Percentiles rank a stretch among this genome's conserved stretches.
Conservation (phyloP, 192 early-diverging fungal species). For the Ambispora gerdemannii region DNA sequence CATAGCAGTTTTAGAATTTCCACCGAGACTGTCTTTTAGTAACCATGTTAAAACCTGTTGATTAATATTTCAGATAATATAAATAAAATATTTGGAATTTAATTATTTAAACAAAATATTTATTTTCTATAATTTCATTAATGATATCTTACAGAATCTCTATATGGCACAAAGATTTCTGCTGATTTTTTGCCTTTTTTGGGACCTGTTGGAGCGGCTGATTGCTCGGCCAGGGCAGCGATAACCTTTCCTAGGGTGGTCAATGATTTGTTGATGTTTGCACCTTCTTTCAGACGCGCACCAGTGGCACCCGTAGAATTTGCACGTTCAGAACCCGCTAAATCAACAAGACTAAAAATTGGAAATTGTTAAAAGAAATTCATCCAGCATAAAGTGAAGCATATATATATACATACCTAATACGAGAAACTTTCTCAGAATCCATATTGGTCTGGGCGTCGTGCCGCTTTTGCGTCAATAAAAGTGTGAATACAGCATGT, state of each 20-base stretch:
- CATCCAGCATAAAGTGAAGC: neutral
- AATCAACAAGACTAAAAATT: constrained; percentile 72
- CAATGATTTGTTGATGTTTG: constrained; percentile 91
- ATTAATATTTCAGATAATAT: neutral
- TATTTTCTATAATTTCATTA: neutral
- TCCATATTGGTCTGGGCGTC: constrained; percentile 51
- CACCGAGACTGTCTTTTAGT: constrained; percentile 79
- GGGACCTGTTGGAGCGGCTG: constrained; percentile 31
- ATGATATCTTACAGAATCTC: constrained; percentile 72
- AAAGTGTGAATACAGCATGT: constrained; percentile 79
- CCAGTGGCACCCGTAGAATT: constrained; percentile 84
- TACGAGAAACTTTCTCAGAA: constrained; percentile 75
- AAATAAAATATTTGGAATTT: neutral
- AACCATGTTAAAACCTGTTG: constrained; percentile 74
- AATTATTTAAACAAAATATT: neutral
- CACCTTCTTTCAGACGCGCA: constrained; percentile 81
- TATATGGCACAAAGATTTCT: constrained; percentile 77
- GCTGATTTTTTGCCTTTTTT: constrained; percentile 46
- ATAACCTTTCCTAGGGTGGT: constrained; percentile 94
- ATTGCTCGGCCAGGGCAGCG: constrained; percentile 76
- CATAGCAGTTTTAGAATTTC: constrained; percentile 81
- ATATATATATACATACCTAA: constrained; percentile 43
- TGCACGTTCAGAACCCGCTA: constrained; percentile 92
- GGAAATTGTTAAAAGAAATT: neutral
- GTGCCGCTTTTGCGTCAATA: constrained; percentile 63